Evolutionary conservation across 176 grass and related monocot genomes (phyloP), one percentile per base, ranked within the genome.

Genomic region (Lolium perenne): DNA sequence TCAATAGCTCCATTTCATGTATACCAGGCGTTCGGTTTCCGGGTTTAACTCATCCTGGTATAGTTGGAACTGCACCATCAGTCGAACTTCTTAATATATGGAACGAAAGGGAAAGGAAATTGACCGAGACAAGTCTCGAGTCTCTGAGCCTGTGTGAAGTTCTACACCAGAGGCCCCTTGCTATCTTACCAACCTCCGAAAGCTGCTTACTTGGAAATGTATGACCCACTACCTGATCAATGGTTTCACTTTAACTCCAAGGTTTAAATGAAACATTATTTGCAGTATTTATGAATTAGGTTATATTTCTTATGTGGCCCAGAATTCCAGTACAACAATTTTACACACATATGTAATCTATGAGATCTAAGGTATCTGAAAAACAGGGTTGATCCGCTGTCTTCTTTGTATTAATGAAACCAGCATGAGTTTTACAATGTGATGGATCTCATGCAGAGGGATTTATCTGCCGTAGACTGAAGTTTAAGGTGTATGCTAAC

Each of bases 171-270:
- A 84, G 92, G 22, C 93, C 96, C 55, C 93, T 98, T 84, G 93
- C 93, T 23, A 88, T 71, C 87, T 80, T 95, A 80, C 92, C 93
- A 41, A 98, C 78, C 18, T 70, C 90, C 49, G 84, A 81, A 40
- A 94, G 88, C 61, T 95, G 90, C 79, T 91, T 98, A 68, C 91
- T 95, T 78, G 96, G 92, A 89, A 95, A 91, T 90, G 96, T 91
- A 88, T 20, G 38, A 71, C 43, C n/a, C 47, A 43, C n/a, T 64
- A 11, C 61, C 69, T 58, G 22, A 76, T 47, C 11, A 84, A 49
- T 85, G 58, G 16, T 82, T 62, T 76, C 69, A 77, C 40, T 49
- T 46, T 48, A 75, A 62, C 62, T 20, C 18, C 48, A 55, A 40
- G 45, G 56, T 35, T n/a, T 56, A 71, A 80, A 82, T 76, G 5